A percentile compares a stretch with the other conserved stretches of the same genome.
Conservation (phyloP, 441 rosid species). For the Pelargonium myrrhifolium region DNA sequence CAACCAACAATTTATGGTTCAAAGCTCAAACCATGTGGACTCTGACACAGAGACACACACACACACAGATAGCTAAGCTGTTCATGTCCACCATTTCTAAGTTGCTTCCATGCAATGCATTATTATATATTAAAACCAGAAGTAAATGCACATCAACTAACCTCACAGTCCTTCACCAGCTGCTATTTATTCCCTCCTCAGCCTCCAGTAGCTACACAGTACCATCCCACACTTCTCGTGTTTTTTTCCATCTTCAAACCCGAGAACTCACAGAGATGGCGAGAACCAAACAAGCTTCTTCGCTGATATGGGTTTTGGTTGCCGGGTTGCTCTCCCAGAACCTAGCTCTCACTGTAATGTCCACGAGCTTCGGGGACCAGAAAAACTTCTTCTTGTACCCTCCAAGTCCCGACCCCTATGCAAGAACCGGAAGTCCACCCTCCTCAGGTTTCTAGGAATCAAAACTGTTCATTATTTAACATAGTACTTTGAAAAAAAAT, state of each 20-base stretch:
- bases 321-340: neutral
- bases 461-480: neutral
- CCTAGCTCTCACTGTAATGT: neutral
- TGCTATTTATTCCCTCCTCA: neutral
- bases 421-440: neutral
- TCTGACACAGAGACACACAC: neutral
- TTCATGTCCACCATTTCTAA: neutral
- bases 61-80: neutral
- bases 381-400: neutral
- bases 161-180: constrained; percentile 3
- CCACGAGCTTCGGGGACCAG: neutral
- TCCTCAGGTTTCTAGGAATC: neutral
- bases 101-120: constrained; percentile 1
- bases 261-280: neutral
- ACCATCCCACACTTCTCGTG: neutral
- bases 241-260: neutral
- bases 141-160: constrained; percentile 4
- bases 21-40: neutral
- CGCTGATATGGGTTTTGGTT: constrained; percentile 1
- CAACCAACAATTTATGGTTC: no score
- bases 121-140: neutral
- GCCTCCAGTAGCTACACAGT: neutral
- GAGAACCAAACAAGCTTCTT: neutral
- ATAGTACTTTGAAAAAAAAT: neutral
- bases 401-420: neutral